Conservation (phyloP, 257 asterid species). For the Penstemon newberryi region DNA sequence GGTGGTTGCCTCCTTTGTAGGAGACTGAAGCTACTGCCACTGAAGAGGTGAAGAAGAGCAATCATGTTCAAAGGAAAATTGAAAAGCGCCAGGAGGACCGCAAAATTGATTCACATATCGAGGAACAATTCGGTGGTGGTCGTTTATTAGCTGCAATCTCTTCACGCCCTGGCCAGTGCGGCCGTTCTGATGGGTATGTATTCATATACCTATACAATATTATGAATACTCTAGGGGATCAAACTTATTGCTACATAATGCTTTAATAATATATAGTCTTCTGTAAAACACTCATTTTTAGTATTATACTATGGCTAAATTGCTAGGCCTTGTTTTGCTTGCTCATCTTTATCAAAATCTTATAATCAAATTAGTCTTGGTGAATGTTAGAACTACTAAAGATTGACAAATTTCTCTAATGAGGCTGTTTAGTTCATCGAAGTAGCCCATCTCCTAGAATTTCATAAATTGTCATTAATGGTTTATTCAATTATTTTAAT, state of each 20-base stretch:
- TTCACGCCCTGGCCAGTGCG: constrained; percentile 68
- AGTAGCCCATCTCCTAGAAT: neutral
- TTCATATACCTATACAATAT: neutral
- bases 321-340: neutral
- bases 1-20: constrained; percentile 26
- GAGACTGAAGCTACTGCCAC: constrained; percentile 47
- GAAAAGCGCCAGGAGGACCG: constrained; percentile 51
- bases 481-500: neutral
- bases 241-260: neutral
- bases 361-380: neutral
- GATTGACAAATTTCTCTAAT: too few species aligned
- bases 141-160: constrained; percentile 59
- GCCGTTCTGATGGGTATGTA: constrained; percentile 58
- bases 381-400: neutral
- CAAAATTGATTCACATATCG: constrained; percentile 53
- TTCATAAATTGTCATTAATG: neutral
- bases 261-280: neutral
- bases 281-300: neutral
- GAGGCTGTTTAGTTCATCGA: neutral
- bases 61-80: constrained; percentile 47
- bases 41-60: constrained; percentile 60
- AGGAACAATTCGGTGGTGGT: constrained; percentile 61
- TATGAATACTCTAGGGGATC: neutral
- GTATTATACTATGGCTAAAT: neutral
- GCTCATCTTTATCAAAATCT: neutral